Base-by-base conservation (phyloP, 140 eudicot genomes). In the Erigeron philadelphicus region DNA sequence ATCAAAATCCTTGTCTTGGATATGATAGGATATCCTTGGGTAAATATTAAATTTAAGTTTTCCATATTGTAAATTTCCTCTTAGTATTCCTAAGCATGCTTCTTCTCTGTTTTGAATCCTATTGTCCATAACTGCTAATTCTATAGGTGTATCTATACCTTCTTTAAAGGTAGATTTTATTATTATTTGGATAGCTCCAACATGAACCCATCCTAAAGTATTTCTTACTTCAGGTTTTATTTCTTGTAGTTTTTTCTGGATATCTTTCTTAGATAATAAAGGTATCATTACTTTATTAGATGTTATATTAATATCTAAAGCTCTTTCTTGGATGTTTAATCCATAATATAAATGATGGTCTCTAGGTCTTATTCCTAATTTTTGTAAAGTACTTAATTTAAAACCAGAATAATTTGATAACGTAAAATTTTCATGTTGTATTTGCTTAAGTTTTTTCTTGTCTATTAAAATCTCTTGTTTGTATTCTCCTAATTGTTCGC, bases 121-220 rank as follows among this genome's bases (percentile, higher is more conserved):
- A 42, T 63, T 63, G 17, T 63, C 68, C 40, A 63, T 63, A 4
- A 63, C 11, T 0, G 40, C 41, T 5, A 64, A 17, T 19, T 70
- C 75, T 40, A 42, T 19, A 19, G 3, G 31, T 1, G 15, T 3
- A 19, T 56, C 10, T 16, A 70, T 16, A 1, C 15, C 45, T 18
- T 70, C 66, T 70, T 43, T 58, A 9, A 70, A 70, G 2, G 67
- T 21, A 0, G 67, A 57, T 18, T 70, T 70, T 44, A 70, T 57
- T 0, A 70, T 43, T 41, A 70, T 70, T 2, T 70, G 61, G 2
- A 71, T 70, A 0, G 74, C 57, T 19, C 57, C 56, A n/a, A 68
- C 18, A 53, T 53, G 13, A 4, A 68, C 5, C 53, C 19, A 68
- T n/a, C 53, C 53, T 15, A 68, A 5, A 15, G 64, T 50, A 35